Conservation (phyloP, 441 rosid species). For the Euphorbia celastroides region DNA sequence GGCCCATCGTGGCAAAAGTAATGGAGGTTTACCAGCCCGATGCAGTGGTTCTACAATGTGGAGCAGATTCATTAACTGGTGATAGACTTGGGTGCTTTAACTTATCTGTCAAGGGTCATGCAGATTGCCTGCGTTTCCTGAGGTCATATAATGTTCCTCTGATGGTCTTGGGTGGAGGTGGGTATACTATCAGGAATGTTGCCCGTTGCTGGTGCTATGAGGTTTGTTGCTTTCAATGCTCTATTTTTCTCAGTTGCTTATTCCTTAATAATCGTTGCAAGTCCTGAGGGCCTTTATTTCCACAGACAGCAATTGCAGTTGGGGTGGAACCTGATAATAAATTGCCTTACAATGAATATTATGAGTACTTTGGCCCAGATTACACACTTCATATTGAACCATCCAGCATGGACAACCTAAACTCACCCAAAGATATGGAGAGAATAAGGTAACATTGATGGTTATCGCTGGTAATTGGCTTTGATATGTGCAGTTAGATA, state of each 20-base stretch:
- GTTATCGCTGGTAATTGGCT: neutral
- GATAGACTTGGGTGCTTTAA: conserved; percentile 95
- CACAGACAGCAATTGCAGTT: conserved; percentile 95
- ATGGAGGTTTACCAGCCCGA: conserved; percentile 96
- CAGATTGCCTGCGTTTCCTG: conserved; percentile 85
- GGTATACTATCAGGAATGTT: conserved; percentile 92
- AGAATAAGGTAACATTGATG: conserved; percentile 49
- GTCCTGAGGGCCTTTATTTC: conserved; percentile 14
- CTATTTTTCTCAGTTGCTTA: neutral
- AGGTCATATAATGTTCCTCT: conserved; percentile 88
- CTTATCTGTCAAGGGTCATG: conserved; percentile 95
- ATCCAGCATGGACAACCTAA: conserved; percentile 67
- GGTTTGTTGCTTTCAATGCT: conserved; percentile 33
- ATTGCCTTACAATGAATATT: conserved; percentile 86
- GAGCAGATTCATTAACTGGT: conserved; percentile 94
- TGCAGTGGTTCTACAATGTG: conserved; percentile 98
- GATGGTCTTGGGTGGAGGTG: conserved; percentile 98
- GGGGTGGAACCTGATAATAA: conserved; percentile 90
- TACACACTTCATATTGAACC: conserved; percentile 88
- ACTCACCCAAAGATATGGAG: conserved; percentile 72
- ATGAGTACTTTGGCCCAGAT: conserved; percentile 93
- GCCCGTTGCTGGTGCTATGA: conserved; percentile 99
- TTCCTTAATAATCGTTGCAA: conserved; percentile 1
- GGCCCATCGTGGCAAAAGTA: conserved; percentile 77
- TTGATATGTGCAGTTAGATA: neutral